Evolutionary conservation across 83 land plant species (phyloP).

Genomic region (Diphasiastrum complanatum): DNA sequence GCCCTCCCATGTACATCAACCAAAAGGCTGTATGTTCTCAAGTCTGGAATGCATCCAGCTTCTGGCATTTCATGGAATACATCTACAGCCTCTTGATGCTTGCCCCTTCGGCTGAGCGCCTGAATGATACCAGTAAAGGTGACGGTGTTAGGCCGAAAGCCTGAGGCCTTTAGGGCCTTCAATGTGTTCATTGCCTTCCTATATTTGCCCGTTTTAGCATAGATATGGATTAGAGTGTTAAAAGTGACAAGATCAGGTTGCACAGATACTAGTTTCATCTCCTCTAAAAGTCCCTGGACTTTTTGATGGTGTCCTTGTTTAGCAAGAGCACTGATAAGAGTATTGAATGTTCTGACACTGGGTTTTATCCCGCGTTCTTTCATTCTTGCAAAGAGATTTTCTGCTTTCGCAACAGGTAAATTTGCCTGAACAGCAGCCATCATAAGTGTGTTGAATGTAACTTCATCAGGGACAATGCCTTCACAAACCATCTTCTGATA

Average conservation of each 20-base stretch:
- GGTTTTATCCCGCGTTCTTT: conserved; percentile 14
- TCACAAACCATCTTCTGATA: conserved; percentile 16
- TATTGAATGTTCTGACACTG: conserved; percentile 16
- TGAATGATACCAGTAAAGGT: conserved; percentile 22
- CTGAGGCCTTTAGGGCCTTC: conserved; percentile 2
- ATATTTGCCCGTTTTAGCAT: conserved; percentile 10
- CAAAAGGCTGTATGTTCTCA: conserved; percentile 23
- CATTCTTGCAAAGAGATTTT: conserved; percentile 14
- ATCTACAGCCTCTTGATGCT: conserved; percentile 17
- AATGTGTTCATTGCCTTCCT: conserved; percentile 14
- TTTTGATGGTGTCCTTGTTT: conserved; percentile 7
- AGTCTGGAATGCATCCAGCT: conserved; percentile 17
- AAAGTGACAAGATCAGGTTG: conserved; percentile 18
- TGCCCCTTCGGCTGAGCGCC: conserved; percentile 3
- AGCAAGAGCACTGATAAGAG: conserved; percentile 10
- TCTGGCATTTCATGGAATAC: conserved; percentile 22
- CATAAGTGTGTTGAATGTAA: conserved; percentile 23
- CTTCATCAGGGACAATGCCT: conserved; percentile 21
- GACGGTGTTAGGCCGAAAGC: conserved; percentile 16
- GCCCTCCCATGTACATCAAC: conserved; percentile 20
- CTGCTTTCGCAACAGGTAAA: conserved; percentile 18
- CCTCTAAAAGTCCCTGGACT: conserved; percentile 11
- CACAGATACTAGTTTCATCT: conserved; percentile 13
- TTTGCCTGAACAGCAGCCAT: conserved; percentile 15
- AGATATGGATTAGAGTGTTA: conserved; percentile 18